These are phyloP conservation scores for Ogataea trehalophila DNA, from an alignment of 805 yeast genomes.

Conservation along the genomic window DNA sequence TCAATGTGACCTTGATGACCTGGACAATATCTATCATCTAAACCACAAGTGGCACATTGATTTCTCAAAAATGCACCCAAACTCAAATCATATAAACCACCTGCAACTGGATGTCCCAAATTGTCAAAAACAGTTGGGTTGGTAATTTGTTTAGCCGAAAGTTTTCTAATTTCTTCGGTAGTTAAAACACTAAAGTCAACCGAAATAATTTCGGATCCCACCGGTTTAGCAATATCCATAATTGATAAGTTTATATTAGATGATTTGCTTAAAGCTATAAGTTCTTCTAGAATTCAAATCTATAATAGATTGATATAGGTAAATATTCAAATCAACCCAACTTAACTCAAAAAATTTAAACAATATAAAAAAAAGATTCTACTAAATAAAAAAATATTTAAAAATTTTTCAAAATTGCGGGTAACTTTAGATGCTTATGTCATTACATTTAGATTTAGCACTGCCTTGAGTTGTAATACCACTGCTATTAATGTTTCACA, in stretches of 20 bases:
- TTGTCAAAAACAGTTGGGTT: constrained; percentile 95
- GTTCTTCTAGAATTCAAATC: background rate
- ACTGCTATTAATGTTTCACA: too few species aligned
- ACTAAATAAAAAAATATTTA: too few species aligned
- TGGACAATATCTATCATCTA: constrained; percentile 91
- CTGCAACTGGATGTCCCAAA: constrained; percentile 90
- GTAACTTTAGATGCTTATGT: too few species aligned
- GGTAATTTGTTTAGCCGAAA: constrained; percentile 93
- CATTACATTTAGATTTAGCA: too few species aligned
- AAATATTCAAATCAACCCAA: too few species aligned
- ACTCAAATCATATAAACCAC: constrained; percentile 93
- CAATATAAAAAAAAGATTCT: too few species aligned
- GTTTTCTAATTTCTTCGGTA: constrained; percentile 73
- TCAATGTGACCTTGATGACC: constrained; percentile 99
- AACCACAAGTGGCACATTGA: constrained; percentile 91
- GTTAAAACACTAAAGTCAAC: constrained; percentile 89
- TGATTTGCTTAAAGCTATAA: background rate
- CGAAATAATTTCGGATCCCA: constrained; percentile 87
- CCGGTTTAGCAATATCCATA: constrained; percentile 97
- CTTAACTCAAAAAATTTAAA: too few species aligned
- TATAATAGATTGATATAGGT: background rate
- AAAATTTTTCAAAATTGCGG: too few species aligned
- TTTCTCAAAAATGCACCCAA: constrained; percentile 90
- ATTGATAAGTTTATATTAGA: background rate
- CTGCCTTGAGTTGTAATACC: too few species aligned